Evolutionary conservation across 2,329 filamentous ascomycete genomes (phyloP).

Genomic region (Colletotrichum horii): DNA sequence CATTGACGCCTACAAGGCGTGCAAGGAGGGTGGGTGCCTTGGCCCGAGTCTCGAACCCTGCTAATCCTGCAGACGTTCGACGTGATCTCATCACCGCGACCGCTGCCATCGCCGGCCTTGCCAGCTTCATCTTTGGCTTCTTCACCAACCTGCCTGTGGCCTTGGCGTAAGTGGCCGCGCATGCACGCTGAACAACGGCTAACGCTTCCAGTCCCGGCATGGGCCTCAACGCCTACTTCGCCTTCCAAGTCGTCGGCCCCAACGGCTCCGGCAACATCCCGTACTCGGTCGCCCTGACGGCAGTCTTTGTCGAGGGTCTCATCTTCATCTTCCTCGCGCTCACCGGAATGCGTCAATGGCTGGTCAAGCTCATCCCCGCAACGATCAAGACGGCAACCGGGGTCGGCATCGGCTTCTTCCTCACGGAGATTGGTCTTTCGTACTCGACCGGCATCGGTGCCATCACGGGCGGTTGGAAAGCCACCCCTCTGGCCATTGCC

Average conservation of each 20-base stretch:
- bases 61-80: constrained; percentile 57
- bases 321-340: constrained; percentile 69
- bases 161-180: constrained; percentile 62
- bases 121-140: constrained; percentile 78
- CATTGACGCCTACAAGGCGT: constrained; percentile 46
- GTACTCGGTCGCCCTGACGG: constrained; percentile 65
- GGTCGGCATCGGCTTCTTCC: constrained; percentile 68
- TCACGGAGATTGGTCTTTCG: constrained; percentile 70
- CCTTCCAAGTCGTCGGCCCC: constrained; percentile 69
- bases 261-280: constrained; percentile 62
- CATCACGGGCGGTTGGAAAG: constrained; percentile 69
- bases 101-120: constrained; percentile 77
- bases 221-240: constrained; percentile 72
- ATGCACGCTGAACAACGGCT: constrained; percentile 2
- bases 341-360: constrained; percentile 75
- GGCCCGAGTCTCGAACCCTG: neutral
- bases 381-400: constrained; percentile 71
- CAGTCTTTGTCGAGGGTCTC: constrained; percentile 69
- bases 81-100: constrained; percentile 84
- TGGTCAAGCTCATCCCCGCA: constrained; percentile 68
- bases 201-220: constrained; percentile 61
- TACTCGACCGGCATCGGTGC: constrained; percentile 85
- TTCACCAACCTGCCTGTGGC: constrained; percentile 83
- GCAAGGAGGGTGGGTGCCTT: constrained; percentile 49
- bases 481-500: constrained; percentile 77